These are phyloP conservation scores for Metschnikowia lochheadii DNA, from an alignment of 805 yeast genomes.

Conservation along the genomic window DNA sequence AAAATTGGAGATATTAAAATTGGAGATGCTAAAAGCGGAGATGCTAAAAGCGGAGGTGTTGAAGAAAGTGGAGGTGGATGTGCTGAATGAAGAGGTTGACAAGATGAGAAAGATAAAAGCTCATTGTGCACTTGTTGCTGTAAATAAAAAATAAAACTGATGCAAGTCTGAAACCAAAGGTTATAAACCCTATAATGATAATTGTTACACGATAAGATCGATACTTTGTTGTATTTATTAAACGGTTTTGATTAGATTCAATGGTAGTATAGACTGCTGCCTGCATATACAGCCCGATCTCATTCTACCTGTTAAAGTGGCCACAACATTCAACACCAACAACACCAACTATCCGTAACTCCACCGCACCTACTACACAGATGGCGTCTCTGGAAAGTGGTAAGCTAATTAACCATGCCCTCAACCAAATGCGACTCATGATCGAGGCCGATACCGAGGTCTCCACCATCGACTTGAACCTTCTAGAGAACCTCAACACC, in stretches of 20 bases:
- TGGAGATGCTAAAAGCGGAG: no score
- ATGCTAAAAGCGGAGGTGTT: no score
- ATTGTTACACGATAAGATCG: no score
- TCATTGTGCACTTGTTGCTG: not conserved
- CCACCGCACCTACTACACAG: not conserved
- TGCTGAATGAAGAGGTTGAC: no score
- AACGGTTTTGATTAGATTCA: no score
- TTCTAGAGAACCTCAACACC: conserved; percentile 55
- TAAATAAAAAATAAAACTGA: not conserved
- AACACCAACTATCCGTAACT: not conserved
- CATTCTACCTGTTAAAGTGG: not conserved
- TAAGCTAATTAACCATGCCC: conserved; percentile 25
- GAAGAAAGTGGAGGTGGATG: no score
- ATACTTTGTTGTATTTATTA: no score
- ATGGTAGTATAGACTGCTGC: no score
- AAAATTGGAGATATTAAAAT: no score
- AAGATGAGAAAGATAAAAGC: no score
- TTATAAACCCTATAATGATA: no score
- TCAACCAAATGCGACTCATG: conserved; percentile 27
- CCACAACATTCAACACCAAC: not conserved
- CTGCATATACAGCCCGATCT: not conserved
- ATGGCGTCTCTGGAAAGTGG: conserved; percentile 29
- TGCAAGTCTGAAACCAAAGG: no score
- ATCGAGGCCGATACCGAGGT: conserved; percentile 41
- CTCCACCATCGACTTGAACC: conserved; percentile 42